Conservation (phyloP, 2,329 filamentous ascomycete genomes). For the Cephalotrichum gorgonifer region DNA sequence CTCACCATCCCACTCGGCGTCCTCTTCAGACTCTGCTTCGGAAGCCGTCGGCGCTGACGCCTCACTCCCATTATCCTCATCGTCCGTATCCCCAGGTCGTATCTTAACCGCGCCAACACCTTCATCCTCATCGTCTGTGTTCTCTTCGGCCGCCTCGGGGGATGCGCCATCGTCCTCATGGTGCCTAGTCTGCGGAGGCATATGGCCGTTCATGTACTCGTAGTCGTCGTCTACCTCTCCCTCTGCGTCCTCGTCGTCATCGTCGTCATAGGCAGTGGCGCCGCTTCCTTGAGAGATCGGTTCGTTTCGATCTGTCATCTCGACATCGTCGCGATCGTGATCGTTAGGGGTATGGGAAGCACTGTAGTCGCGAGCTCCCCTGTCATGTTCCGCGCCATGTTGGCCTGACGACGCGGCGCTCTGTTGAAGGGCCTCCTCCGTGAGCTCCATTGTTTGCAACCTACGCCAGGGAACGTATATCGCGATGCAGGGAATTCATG, state of each 20-base stretch:
- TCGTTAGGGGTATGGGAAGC: conserved; percentile 22
- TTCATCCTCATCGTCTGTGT: conserved; percentile 27
- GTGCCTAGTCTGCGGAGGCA: background rate
- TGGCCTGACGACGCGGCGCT: conserved; percentile 27
- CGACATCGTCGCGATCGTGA: conserved; percentile 34
- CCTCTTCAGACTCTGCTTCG: conserved; percentile 44
- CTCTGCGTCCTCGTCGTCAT: conserved; percentile 29
- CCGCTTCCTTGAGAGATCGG: background rate
- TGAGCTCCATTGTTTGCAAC: conserved; percentile 13
- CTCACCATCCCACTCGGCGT: conserved; percentile 49
- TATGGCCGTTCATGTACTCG: conserved; percentile 10
- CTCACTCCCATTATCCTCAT: conserved; percentile 26
- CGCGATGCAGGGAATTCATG: background rate
- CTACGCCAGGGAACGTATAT: background rate
- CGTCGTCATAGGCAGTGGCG: conserved; percentile 21
- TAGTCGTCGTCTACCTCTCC: conserved; percentile 28
- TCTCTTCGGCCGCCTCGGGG: background rate
- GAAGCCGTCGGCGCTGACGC: conserved; percentile 35
- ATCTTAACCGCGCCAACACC: conserved; percentile 48
- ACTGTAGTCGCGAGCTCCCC: too few species aligned
- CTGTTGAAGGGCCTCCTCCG: conserved; percentile 48
- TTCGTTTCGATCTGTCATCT: conserved; percentile 20
- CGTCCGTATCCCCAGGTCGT: conserved; percentile 37
- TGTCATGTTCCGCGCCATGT: background rate
- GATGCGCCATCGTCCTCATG: background rate